These are phyloP conservation scores for Trametes sanguinea DNA, from an alignment of 768 basidiomycete genomes.

Conservation along the genomic window DNA sequence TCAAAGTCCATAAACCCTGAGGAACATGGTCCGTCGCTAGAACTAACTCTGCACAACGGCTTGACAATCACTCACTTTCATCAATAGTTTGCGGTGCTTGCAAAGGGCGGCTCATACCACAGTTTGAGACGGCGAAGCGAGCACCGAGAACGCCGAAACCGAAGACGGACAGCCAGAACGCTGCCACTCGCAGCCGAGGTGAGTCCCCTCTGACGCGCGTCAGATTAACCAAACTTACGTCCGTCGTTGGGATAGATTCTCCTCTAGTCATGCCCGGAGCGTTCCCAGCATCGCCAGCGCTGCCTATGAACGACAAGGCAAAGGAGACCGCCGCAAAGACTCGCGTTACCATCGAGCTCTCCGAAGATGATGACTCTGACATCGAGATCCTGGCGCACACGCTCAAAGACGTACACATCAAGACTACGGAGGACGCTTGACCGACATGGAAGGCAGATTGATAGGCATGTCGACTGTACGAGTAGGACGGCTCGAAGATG, in stretches of 20 bases:
- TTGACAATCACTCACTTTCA: background rate
- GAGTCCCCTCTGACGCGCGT: background rate
- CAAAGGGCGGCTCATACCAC: conserved; percentile 59
- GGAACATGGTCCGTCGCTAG: conserved; percentile 53
- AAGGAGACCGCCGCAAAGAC: background rate
- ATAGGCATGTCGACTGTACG: too few species aligned
- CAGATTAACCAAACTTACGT: background rate
- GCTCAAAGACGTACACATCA: conserved; percentile 13
- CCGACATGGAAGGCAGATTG: too few species aligned
- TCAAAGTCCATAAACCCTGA: conserved; percentile 71
- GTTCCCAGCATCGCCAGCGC: conserved; percentile 7
- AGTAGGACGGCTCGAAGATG: too few species aligned
- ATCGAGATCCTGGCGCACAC: conserved; percentile 20
- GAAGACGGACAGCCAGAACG: conserved; percentile 21
- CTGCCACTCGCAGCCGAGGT: conserved; percentile 23
- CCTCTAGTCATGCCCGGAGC: conserved; percentile 20
- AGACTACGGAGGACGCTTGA: background rate
- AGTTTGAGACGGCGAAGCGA: conserved; percentile 45
- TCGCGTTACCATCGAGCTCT: background rate
- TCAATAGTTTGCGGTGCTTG: conserved; percentile 66
- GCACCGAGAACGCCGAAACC: conserved; percentile 38
- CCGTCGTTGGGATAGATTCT: conserved; percentile 13
- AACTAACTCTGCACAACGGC: too few species aligned
- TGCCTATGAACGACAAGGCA: background rate
- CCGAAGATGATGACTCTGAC: conserved; percentile 18